These are phyloP conservation scores for Venturia asperata DNA, from an alignment of 2,329 filamentous ascomycete genomes.

Conservation along the genomic window DNA sequence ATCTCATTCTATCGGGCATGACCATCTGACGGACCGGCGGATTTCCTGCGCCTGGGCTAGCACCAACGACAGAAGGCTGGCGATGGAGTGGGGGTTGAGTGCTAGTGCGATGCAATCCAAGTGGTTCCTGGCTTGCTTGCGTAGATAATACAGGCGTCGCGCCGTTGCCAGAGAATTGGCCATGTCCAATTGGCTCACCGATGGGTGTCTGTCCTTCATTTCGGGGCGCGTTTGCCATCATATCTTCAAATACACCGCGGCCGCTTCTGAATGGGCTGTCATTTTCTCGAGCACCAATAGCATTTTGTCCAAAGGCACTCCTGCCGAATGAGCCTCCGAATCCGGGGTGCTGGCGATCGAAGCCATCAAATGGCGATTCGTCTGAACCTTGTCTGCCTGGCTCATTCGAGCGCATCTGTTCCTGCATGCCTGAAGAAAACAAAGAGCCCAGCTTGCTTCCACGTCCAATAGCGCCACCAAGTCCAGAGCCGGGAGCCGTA, in stretches of 20 bases:
- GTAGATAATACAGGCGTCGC: conserved; percentile 13
- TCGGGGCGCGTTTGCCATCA: conserved; percentile 26
- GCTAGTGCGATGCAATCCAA: conserved; percentile 20
- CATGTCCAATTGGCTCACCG: conserved; percentile 12
- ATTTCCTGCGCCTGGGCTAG: conserved; percentile 55
- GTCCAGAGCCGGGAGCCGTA: conserved; percentile 46
- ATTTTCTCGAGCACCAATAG: conserved; percentile 31
- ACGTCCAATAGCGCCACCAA: conserved; percentile 59
- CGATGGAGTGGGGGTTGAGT: conserved; percentile 30
- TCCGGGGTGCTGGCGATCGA: conserved; percentile 37
- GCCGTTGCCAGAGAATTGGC: conserved; percentile 1
- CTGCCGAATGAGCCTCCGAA: conserved; percentile 60
- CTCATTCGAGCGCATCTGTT: conserved; percentile 65
- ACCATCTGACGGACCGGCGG: conserved; percentile 83
- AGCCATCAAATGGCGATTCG: conserved; percentile 39
- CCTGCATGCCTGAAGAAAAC: conserved; percentile 84
- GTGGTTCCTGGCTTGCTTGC: conserved; percentile 13
- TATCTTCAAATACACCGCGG: conserved; percentile 35
- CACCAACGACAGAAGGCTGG: conserved; percentile 27
- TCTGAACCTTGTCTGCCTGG: conserved; percentile 47
- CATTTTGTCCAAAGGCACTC: conserved; percentile 43
- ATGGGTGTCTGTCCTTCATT: conserved; percentile 13
- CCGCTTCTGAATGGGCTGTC: conserved; percentile 36
- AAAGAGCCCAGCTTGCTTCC: conserved; percentile 78
- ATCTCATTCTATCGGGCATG: conserved; percentile 97